A percentile compares a stretch with the other conserved stretches of the same genome.
phyloP scores from a whole-genome alignment of 805 yeast species.

The Candida ortonii region DNA sequence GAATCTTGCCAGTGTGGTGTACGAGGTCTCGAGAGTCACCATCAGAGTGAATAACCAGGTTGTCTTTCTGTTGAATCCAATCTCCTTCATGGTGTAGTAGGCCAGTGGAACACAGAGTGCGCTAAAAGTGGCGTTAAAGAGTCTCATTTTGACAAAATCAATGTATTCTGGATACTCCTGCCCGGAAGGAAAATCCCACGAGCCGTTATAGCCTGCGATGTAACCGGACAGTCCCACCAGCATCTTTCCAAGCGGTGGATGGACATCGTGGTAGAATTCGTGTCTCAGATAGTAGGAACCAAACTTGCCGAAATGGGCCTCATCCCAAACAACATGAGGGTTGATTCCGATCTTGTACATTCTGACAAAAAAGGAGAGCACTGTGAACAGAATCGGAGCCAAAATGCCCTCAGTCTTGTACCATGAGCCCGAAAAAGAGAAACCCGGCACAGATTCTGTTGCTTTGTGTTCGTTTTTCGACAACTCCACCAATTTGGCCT shows the following conservation, averaged over 20 bases:
- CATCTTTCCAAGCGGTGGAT: constrained; percentile 85
- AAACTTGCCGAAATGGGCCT: constrained; percentile 91
- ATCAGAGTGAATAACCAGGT: constrained; percentile 77
- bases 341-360: constrained; percentile 73
- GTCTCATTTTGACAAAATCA: constrained; percentile 82
- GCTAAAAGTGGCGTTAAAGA: constrained; percentile 82
- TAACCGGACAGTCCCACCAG: constrained; percentile 75
- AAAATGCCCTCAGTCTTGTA: constrained; percentile 31
- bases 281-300: constrained; percentile 77
- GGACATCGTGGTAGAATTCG: constrained; percentile 83
- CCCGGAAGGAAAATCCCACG: constrained; percentile 87
- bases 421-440: constrained; percentile 10
- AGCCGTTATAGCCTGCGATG: constrained; percentile 82
- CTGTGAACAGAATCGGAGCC: constrained; percentile 65
- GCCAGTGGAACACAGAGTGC: constrained; percentile 84
- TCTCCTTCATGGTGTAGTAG: constrained; percentile 72
- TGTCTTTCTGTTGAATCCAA: constrained; percentile 68
- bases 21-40: constrained; percentile 80
- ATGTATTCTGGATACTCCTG: constrained; percentile 69
- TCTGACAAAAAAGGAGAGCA: constrained; percentile 67
- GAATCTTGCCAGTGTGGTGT: constrained; percentile 82
- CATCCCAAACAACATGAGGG: constrained; percentile 90
- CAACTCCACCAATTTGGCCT: constrained; percentile 29
- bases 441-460: constrained; percentile 1
- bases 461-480: constrained; percentile 21